These are phyloP conservation scores for Crithidia mellificae DNA, from an alignment of 208 protist species.

Conservation along the genomic window DNA sequence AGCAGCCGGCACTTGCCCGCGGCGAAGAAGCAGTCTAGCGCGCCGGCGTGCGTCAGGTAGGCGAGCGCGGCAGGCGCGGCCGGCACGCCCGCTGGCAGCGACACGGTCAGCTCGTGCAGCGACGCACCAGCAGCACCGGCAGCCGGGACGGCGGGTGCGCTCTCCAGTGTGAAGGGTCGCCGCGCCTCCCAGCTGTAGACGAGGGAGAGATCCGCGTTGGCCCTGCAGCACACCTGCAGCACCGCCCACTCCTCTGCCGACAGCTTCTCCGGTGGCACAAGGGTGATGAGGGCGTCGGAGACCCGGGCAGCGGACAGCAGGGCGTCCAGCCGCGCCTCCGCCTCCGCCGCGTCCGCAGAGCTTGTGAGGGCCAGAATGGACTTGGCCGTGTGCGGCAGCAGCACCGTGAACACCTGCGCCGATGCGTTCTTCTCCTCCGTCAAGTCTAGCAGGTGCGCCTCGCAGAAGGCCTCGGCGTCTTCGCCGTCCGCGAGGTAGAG, in stretches of 20 bases:
- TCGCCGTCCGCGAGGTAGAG: constrained; percentile 28
- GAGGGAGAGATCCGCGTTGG: constrained; percentile 38
- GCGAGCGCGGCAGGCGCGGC: constrained; percentile 41
- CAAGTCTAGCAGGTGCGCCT: constrained; percentile 44
- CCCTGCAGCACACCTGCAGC: constrained; percentile 31
- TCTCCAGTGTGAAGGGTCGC: constrained; percentile 26
- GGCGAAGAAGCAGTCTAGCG: constrained; percentile 38
- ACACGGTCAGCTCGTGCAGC: constrained; percentile 17
- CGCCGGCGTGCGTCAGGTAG: constrained; percentile 35
- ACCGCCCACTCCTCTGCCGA: constrained; percentile 25
- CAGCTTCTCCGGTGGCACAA: constrained; percentile 29
- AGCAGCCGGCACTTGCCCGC: constrained; percentile 32
- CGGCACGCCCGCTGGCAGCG: constrained; percentile 24
- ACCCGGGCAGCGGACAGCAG: constrained; percentile 41
- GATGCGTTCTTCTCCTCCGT: constrained; percentile 34
- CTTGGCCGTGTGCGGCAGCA: constrained; percentile 27
- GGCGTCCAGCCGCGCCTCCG: constrained; percentile 17
- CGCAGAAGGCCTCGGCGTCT: constrained; percentile 44
- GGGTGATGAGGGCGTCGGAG: constrained; percentile 48
- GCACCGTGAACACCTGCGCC: constrained; percentile 49
- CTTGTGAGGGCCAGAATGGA: constrained; percentile 11
- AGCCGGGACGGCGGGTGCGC: neutral
- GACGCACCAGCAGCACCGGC: neutral
- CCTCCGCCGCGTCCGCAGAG: constrained; percentile 2
- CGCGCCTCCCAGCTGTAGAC: constrained; percentile 36